Conservation (phyloP, 345 rosid genomes). For the Aquilaria yunnanensis region DNA sequence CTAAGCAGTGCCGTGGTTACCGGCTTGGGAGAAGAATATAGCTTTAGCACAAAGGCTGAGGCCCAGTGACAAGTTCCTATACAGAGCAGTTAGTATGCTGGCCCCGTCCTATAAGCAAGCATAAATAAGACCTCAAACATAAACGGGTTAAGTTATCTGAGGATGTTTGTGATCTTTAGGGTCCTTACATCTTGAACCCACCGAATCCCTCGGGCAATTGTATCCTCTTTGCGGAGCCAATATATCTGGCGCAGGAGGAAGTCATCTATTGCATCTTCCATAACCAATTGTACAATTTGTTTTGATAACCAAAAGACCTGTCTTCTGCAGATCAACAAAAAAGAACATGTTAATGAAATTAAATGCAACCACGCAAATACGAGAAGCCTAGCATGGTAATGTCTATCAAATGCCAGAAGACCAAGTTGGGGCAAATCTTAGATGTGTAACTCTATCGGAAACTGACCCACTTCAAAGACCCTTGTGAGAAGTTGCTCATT, state of each 20-base stretch:
- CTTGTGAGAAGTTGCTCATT: too few relatives aligned
- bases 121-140: too few relatives aligned
- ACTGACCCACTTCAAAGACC: too few relatives aligned
- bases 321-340: constrained; percentile 47
- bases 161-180: constrained; percentile 4
- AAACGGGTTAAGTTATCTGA: neutral
- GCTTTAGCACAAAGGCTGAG: too few relatives aligned
- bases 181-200: constrained; percentile 93
- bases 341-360: constrained; percentile 12
- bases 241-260: constrained; percentile 81
- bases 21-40: too few relatives aligned
- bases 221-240: constrained; percentile 84
- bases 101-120: too few relatives aligned
- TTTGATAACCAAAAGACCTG: constrained; percentile 98
- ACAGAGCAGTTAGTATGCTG: too few relatives aligned
- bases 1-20: too few relatives aligned
- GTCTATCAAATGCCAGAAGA: neutral
- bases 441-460: neutral
- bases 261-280: constrained; percentile 99
- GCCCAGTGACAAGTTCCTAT: too few relatives aligned
- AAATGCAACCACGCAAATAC: neutral
- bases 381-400: neutral
- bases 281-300: constrained; percentile 86
- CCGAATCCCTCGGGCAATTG: constrained; percentile 67
- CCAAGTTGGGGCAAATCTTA: constrained; percentile 1